Evolutionary conservation across 164 flowering plant species (phyloP), one percentile per base, ranked within the genome.

Genomic region (Cinnamomum micranthum): DNA sequence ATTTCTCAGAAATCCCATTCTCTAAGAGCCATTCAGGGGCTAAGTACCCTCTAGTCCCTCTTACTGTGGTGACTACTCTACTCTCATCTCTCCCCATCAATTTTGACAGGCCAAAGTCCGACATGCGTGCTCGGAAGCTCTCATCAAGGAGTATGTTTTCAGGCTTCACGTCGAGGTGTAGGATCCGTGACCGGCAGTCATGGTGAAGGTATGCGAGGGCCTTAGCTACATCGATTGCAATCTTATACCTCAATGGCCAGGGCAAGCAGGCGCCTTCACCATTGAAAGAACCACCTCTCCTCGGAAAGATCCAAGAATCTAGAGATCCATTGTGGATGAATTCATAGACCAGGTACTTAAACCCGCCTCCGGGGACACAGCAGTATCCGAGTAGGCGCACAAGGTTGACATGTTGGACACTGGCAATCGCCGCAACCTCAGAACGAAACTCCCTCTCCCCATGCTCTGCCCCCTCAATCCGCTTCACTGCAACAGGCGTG

Each of bases 21-120:
- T 89, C 89, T 72, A 93, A 69, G 1, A 95, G 86, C 99, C 97
- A 95, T 68, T 95, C 99, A 0, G 99, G 99, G 2, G 99, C 99
- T 58, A 95, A 79, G 79, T 95, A 93, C 25, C 97, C 97, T 70
- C 81, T 81, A 12, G 99, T 95, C 13, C 99, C 99, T 9, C 97
- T 77, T 17, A 95, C 70, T 20, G 87, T 84, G 1, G 93, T 88
- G 10, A 88, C 65, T 20, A 93, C 81, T 41, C 90, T 79, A 76
- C 97, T 95, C 82, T 89, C 88, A 25, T 93, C 95, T 77, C 77
- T 87, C 15, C 88, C 86, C 90, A 90, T 92, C 33, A 92, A 79
- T 81, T 85, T 92, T 0, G 99, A 91, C n/a, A 95, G 80, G 9
- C 99, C 99, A 52, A 95, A 95, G 84, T 95, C 97, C 0, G 95